Evolutionary conservation across 805 yeast species (phyloP), one percentile per base, ranked within the genome.

Genomic region (Wickerhamomyces pijperi): DNA sequence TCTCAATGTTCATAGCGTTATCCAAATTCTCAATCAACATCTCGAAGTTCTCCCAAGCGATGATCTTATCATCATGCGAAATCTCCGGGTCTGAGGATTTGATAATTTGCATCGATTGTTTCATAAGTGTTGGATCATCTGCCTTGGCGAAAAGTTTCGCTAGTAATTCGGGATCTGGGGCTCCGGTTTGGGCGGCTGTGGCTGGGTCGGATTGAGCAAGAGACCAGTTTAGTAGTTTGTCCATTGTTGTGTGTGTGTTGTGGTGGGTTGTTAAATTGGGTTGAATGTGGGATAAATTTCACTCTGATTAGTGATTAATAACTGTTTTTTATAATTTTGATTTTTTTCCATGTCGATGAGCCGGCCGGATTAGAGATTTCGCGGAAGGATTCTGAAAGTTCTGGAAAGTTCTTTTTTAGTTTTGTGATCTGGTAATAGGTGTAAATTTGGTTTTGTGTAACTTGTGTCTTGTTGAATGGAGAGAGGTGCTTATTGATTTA

Each of bases 171-270:
- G 92, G 85, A 56, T 87, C 94, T 16, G 87, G 86, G 9, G 68
- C 63, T 1, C 88, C 87, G 4, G 73, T 73, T 44, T 67, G 72
- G 3, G 62, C 71, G 38, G 70, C 69, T 2, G 86, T 82, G 39
- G 75, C 84, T 41, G 79, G 69, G 48, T 83, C 90, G 12, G 78
- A 80, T 69, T 42, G 86, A 71, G 55, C 82, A 75, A 33, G 88
- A 82, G 97, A 87, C 98, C 98, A 90, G 49, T 87, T 84, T 46
- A 90, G 60, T 44, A 90, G 60, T 59, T 88, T 88, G 44, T 90
- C 97, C 97, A 90, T 90, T 14, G 29, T 54, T 8, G 33, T 17
- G 33, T 33, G 6, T 25, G 12, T 21, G 6, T 21, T 21, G 9
- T 21, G 23, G 9, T 21, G 23, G 9, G 23, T 21, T 21, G 23